Base-by-base conservation (phyloP, 331 rosid genomes). In the Arachis monticola region DNA sequence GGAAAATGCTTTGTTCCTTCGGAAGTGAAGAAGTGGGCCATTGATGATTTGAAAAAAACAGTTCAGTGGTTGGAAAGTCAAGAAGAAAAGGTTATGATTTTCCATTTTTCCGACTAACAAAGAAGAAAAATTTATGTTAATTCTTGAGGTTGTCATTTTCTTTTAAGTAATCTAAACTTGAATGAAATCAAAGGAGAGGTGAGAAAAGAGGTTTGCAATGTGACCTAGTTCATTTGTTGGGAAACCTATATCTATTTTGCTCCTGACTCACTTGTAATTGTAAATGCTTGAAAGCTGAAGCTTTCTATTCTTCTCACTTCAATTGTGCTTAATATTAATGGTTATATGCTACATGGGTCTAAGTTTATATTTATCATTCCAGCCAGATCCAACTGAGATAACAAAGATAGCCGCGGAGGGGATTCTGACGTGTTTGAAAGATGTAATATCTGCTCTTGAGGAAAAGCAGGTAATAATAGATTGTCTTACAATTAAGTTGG, bases 381-480 rank as follows among this genome's bases (percentile, higher is more conserved):
- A 94, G 99, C 97, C 99, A 62, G 96, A 87, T 70, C 88, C 86
- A 38, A 80, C 80, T 64, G 97, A 92, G 86, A 83, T 90, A 69
- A 74, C 63, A 70, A 87, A 88, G 82, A 90, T 92, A 84, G 99
- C 99, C 58, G 88, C 95, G n/a, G 93, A 86, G 76, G 99, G 99
- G 80, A 87, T 94, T 85, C 84, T 92, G 58, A 92, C 96, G 68
- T 94, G 97, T 83, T 81, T 94, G 80, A 91, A 92, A 82, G 99
- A 94, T 76, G 97, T 83, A 56, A 90, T 90, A 61, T 88, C 84
- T 79, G 86, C 86, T 70, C 86, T 94, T 40, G 76, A 83, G 83
- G 92, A 88, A 82, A 90, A 85, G 45, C 91, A 90, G 98, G 98
- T 90, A 77, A 22, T 66, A 53, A 51, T 14, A 10, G 56, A 6